Evolutionary conservation across 805 yeast species (phyloP).

Genomic region (Ogataea wickerhamii): DNA sequence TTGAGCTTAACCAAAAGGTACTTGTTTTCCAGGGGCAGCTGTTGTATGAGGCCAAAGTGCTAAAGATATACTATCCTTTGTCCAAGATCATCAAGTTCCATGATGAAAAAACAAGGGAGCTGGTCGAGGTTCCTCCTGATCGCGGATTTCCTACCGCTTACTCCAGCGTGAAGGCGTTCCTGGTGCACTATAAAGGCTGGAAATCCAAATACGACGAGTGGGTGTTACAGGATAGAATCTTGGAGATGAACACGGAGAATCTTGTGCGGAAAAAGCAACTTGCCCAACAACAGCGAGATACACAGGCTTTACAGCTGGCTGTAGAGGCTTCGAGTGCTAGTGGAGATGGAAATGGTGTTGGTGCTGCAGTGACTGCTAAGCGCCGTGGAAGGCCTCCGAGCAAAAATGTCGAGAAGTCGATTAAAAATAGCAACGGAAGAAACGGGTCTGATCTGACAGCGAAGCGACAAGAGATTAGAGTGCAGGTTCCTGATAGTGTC

Average conservation of each 20-base stretch:
- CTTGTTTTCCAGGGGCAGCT: slow-evolving; percentile 90
- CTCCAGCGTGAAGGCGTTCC: slow-evolving; percentile 38
- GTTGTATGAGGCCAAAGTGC: slow-evolving; percentile 81
- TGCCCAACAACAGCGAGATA: slow-evolving; percentile 8
- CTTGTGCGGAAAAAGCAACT: slow-evolving; percentile 48
- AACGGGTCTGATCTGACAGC: slow-evolving; percentile 2
- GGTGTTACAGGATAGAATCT: slow-evolving; percentile 69
- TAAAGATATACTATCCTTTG: slow-evolving; percentile 58
- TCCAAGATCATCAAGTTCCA: slow-evolving; percentile 33
- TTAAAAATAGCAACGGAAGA: slow-evolving; percentile 2
- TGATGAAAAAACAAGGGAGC: slow-evolving; percentile 36
- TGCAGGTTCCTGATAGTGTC: slow-evolving; percentile 61
- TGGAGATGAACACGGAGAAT: slow-evolving; percentile 68
- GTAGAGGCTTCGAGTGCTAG: background rate
- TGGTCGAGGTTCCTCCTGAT: slow-evolving; percentile 25
- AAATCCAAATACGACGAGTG: slow-evolving; percentile 96
- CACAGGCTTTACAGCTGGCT: background rate
- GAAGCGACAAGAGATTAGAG: slow-evolving; percentile 40
- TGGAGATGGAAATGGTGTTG: background rate
- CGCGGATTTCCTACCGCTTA: slow-evolving; percentile 20
- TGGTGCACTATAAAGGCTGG: slow-evolving; percentile 94
- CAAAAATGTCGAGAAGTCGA: background rate
- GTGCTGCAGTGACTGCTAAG: background rate
- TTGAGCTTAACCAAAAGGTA: slow-evolving; percentile 35
- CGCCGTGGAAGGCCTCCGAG: background rate